Conservation (phyloP, 257 asterid genomes). For the Solanum clarkiae region DNA sequence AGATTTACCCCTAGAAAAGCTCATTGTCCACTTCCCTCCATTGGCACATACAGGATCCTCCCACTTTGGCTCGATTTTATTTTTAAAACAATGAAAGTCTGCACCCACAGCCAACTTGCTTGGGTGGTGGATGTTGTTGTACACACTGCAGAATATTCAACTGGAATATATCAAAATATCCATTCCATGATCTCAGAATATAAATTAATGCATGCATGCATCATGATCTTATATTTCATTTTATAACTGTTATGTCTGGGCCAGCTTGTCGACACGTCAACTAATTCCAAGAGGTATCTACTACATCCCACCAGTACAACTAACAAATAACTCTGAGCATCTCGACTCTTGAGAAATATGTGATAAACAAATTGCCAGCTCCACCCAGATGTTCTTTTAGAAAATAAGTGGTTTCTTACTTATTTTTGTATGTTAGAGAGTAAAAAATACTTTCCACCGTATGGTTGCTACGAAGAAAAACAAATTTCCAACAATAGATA, state of each 20-base stretch:
- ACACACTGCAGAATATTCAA: conserved; percentile 35
- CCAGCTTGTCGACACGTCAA: neutral
- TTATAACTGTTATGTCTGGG: neutral
- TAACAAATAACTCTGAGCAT: neutral
- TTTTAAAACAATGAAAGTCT: conserved; percentile 79
- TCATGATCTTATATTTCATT: neutral
- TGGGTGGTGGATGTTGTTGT: conserved; percentile 70
- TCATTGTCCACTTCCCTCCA: conserved; percentile 88
- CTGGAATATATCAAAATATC: neutral
- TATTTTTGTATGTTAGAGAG: neutral
- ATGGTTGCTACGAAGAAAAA: neutral
- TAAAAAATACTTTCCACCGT: neutral
- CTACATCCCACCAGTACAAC: neutral
- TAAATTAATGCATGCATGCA: neutral
- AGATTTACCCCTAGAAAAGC: conserved; percentile 44
- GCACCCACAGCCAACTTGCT: conserved; percentile 68
- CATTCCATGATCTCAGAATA: neutral
- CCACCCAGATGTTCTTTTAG: neutral
- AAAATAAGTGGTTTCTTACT: neutral
- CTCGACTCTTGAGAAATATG: neutral
- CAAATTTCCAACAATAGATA: neutral
- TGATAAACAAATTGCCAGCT: neutral
- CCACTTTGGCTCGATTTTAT: conserved; percentile 86
- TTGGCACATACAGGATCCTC: conserved; percentile 92
- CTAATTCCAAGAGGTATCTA: neutral